phyloP scores from a whole-genome alignment of 352 stramenopile species.

The Achlya hypogyna region DNA sequence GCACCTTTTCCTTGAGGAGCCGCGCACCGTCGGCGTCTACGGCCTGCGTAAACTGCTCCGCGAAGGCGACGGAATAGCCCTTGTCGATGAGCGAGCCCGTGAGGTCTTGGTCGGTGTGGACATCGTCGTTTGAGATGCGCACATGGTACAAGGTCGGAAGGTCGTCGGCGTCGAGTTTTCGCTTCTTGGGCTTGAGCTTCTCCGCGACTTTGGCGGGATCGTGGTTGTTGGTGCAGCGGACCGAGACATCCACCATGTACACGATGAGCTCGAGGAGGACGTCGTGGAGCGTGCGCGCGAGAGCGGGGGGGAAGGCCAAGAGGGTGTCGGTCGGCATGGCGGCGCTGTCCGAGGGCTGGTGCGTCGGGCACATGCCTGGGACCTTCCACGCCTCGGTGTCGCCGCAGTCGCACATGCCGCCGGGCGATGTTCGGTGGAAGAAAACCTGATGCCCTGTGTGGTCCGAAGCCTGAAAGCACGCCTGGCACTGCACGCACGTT shows the following conservation, averaged over 20 bases:
- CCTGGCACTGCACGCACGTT: conserved; percentile 96
- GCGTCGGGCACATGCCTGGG: conserved; percentile 89
- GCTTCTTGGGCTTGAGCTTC: conserved; percentile 6
- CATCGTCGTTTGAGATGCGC: conserved; percentile 96
- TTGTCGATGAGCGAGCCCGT: conserved; percentile 84
- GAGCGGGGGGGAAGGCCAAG: background rate
- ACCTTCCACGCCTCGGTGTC: conserved; percentile 95
- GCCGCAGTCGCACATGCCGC: conserved; percentile 97
- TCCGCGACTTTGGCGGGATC: conserved; percentile 10
- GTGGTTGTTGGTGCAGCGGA: background rate
- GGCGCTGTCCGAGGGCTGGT: conserved; percentile 27
- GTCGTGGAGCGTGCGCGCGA: background rate
- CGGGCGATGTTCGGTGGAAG: conserved; percentile 67
- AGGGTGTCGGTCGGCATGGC: background rate
- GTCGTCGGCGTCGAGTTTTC: background rate
- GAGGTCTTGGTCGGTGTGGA: conserved; percentile 97
- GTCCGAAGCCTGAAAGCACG: conserved; percentile 92
- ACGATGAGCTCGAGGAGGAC: conserved; percentile 7
- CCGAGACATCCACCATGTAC: conserved; percentile 14
- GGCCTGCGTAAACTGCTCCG: conserved; percentile 46
- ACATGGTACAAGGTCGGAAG: conserved; percentile 54
- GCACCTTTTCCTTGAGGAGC: conserved; percentile 47
- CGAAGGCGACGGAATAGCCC: conserved; percentile 32
- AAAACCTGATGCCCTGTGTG: conserved; percentile 92
- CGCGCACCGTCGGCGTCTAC: conserved; percentile 74